Percentiles rank a stretch among this genome's conserved stretches.
Evolutionary conservation across 2,329 filamentous ascomycete species (phyloP).

Genomic region (Sporothrix pseudoabietina): DNA sequence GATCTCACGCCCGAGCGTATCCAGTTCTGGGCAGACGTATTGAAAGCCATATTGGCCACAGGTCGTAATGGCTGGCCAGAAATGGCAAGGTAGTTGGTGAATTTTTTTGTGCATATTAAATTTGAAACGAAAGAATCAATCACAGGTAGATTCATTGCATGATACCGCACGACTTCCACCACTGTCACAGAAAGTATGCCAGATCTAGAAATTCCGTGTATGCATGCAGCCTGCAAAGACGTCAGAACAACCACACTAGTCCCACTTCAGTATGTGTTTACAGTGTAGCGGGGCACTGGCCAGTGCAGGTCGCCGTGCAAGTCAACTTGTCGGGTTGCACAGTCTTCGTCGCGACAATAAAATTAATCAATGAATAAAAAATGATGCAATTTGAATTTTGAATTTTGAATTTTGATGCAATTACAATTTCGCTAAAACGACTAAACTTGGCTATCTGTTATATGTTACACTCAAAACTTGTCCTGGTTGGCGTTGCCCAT

Average conservation of each 20-base stretch:
- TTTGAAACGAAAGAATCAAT: neutral
- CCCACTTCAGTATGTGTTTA: too few relatives aligned
- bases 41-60: slow-evolving; percentile 16
- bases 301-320: neutral
- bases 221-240: too few relatives aligned
- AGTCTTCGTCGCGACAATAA: too few relatives aligned
- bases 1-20: neutral
- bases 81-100: slow-evolving; percentile 1
- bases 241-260: too few relatives aligned
- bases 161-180: too few relatives aligned
- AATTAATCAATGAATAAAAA: neutral
- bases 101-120: too few relatives aligned
- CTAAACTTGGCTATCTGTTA: neutral
- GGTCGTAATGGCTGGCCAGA: slow-evolving; percentile 6
- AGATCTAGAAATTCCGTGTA: too few relatives aligned
- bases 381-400: neutral
- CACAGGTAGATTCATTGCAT: neutral
- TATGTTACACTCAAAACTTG: slow-evolving; percentile 6
- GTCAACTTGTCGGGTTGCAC: too few relatives aligned
- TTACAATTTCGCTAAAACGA: neutral
- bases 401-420: too few relatives aligned
- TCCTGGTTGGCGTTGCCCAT: slow-evolving; percentile 23
- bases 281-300: too few relatives aligned
- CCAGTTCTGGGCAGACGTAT: slow-evolving; percentile 22
- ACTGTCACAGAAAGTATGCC: too few relatives aligned